Evolutionary conservation across 1,284 basidiomycete species (phyloP), one percentile per base, ranked within the genome.

Genomic region (Irpex sp.): DNA sequence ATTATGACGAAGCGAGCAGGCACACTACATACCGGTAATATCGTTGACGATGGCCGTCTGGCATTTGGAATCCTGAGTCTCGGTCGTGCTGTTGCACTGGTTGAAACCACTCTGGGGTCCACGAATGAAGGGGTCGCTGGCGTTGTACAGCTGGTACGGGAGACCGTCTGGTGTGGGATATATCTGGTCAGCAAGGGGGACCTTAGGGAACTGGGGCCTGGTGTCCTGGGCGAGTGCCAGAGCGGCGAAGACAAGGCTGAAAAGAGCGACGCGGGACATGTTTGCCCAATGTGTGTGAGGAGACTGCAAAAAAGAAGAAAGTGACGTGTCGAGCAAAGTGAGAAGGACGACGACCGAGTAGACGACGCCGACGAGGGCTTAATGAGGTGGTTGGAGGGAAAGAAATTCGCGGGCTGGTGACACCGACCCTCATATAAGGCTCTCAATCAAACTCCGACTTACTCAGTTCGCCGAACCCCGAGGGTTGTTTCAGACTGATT

Each of bases 31-130:
- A 85, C 86, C 86, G 64, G 83, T 80, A 31, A 84, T 69, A 64
- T 74, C 69, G 76, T 85, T 86, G 37, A 83, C 70, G 65, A 86
- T 78, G 0, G 78, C 73, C 0, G 89, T 91, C 74, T 91, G 89
- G 70, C 89, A 91, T 58, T 81, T 65, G 0, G 88, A 88, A 2
- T 79, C 56, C 61, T 80, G 81, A 67, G 80, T 81, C 73, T 85
- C 77, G 5, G 89, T 91, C 4, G 88, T 89, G 2, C 84, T 81
- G 76, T 91, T 90, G 74, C 90, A 92, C 3, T 76, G 68, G 74
- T 90, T 91, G 79, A 85, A 90, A 6, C 89, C 89, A 21, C 64
- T 69, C 70, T 89, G 87, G 31, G 75, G 69, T 9, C 88, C 88
- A 66, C 88, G 85, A 61, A 80, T 79, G 43, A 75, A 70, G 21